Conservation (phyloP, 106 monocot species). For the Xerophyta viscosa region DNA sequence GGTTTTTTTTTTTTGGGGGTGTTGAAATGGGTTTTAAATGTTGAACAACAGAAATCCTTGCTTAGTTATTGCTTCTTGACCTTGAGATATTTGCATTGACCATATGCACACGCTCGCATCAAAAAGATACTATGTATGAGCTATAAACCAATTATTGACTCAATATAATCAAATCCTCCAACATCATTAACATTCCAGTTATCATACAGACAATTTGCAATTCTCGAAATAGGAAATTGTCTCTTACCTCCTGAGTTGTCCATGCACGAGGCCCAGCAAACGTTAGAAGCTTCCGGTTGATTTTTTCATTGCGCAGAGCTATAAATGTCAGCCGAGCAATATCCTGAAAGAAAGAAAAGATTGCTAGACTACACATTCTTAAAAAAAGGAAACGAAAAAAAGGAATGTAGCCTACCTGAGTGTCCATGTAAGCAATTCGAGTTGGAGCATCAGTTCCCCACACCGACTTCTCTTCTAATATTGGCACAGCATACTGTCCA, state of each 20-base stretch:
- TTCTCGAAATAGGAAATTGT: neutral
- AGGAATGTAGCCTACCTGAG: constrained; percentile 52
- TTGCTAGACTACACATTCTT: too few relatives aligned
- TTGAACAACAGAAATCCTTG: too few relatives aligned
- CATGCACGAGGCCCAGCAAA: constrained; percentile 99
- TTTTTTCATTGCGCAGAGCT: constrained; percentile 91
- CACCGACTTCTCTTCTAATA: constrained; percentile 95
- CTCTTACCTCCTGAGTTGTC: constrained; percentile 93
- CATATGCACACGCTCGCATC: too few relatives aligned
- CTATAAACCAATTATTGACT: neutral
- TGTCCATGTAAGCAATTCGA: constrained; percentile 98
- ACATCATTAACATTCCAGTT: too few relatives aligned
- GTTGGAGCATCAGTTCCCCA: constrained; percentile 99
- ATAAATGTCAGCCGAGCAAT: constrained; percentile 89
- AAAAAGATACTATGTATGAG: too few relatives aligned
- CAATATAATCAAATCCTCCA: too few relatives aligned
- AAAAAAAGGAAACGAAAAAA: too few relatives aligned
- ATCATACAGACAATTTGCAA: too few relatives aligned
- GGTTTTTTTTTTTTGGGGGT: too few relatives aligned
- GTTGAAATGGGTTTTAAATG: too few relatives aligned
- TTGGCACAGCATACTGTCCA: constrained; percentile 99
- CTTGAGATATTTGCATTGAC: too few relatives aligned
- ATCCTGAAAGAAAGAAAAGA: constrained; percentile 49
- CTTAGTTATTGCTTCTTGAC: too few relatives aligned
- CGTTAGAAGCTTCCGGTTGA: constrained; percentile 53